Conservation (phyloP, 1,284 basidiomycete genomes). For the Wallemia hederae region DNA sequence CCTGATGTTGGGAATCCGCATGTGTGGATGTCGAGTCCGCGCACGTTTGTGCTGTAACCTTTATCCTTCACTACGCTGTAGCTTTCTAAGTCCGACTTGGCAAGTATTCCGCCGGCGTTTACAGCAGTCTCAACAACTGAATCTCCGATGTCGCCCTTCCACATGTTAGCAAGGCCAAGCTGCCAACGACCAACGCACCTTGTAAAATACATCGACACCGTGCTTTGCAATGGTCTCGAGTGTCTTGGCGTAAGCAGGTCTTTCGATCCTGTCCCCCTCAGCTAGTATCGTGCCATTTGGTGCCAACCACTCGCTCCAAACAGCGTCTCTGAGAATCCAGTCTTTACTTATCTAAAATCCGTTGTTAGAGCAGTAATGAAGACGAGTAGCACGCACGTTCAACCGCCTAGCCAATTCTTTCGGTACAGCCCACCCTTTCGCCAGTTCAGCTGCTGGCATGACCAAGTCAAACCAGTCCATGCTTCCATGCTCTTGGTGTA, state of each 20-base stretch:
- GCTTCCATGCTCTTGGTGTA: slow-evolving; percentile 45
- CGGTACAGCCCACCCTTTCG: slow-evolving; percentile 45
- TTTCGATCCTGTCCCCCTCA: slow-evolving; percentile 40
- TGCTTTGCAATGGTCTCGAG: slow-evolving; percentile 31
- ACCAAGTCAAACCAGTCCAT: slow-evolving; percentile 50
- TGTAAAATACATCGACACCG: slow-evolving; percentile 44
- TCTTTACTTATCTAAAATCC: slow-evolving; percentile 11
- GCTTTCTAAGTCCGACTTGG: slow-evolving; percentile 32
- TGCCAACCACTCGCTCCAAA: slow-evolving; percentile 54
- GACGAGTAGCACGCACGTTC: slow-evolving; percentile 21
- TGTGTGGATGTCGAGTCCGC: slow-evolving; percentile 49
- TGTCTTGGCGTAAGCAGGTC: slow-evolving; percentile 38
- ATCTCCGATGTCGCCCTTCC: slow-evolving; percentile 13
- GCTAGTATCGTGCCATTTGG: slow-evolving; percentile 37
- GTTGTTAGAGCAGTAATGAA: background rate
- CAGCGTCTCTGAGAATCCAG: slow-evolving; percentile 41
- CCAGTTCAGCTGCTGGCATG: slow-evolving; percentile 39
- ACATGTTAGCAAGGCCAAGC: slow-evolving; percentile 5
- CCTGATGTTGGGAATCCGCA: slow-evolving; percentile 56
- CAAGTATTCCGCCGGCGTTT: slow-evolving; percentile 46
- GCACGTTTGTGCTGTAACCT: slow-evolving; percentile 46
- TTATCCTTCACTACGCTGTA: slow-evolving; percentile 42
- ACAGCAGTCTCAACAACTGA: slow-evolving; percentile 46
- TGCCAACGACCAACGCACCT: slow-evolving; percentile 19
- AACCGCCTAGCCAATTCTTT: slow-evolving; percentile 41